Conservation (phyloP, 2,329 filamentous ascomycete genomes). For the Pyrenophora seminiperda region DNA sequence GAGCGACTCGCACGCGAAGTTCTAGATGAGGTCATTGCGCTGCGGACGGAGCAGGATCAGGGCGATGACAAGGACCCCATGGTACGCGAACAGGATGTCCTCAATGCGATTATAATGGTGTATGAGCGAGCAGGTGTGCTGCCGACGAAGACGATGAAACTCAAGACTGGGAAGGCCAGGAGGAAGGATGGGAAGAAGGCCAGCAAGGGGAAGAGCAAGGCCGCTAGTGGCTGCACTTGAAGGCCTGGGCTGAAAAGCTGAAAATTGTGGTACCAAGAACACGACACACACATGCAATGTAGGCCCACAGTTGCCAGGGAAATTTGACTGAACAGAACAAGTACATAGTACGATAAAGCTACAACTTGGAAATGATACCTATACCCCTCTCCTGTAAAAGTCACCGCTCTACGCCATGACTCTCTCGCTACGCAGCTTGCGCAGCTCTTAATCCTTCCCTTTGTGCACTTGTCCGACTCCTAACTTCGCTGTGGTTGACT, state of each 20-base stretch:
- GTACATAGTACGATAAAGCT: neutral
- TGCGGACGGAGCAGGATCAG: slow-evolving; percentile 7
- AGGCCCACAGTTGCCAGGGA: too few relatives aligned
- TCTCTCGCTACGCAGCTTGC: slow-evolving; percentile 1
- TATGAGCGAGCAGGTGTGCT: slow-evolving; percentile 17
- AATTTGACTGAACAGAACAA: too few relatives aligned
- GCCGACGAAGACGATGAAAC: slow-evolving; percentile 10
- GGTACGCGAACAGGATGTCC: slow-evolving; percentile 7
- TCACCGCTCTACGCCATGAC: neutral
- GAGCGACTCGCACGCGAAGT: slow-evolving; percentile 4
- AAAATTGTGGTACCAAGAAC: too few relatives aligned
- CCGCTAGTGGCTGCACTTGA: neutral
- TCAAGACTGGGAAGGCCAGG: slow-evolving; percentile 9
- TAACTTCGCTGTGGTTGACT: slow-evolving; percentile 35
- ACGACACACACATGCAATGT: too few relatives aligned
- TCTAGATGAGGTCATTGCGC: slow-evolving; percentile 8
- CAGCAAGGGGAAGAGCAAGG: neutral
- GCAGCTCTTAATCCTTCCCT: slow-evolving; percentile 10
- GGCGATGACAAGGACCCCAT: neutral
- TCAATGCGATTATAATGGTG: slow-evolving; percentile 11
- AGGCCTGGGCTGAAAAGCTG: too few relatives aligned
- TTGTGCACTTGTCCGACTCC: slow-evolving; percentile 27
- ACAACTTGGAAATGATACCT: neutral
- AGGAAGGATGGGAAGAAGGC: slow-evolving; percentile 12
- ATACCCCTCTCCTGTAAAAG: neutral